phyloP scores from a whole-genome alignment of 1,284 basidiomycete species.

The Irpex rosettiformis region DNA sequence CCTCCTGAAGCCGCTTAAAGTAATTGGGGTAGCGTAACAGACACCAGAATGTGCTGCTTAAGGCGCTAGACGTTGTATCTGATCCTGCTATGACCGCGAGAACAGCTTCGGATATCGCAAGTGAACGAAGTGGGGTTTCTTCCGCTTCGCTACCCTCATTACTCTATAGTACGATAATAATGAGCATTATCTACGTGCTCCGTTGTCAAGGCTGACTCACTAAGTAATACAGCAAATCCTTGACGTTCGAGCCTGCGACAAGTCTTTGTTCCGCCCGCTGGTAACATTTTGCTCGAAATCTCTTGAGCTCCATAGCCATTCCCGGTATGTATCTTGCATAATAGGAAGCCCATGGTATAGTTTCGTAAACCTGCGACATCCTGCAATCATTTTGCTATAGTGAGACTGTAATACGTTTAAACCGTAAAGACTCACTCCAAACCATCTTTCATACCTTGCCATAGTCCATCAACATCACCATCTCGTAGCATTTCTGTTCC shows the following conservation, averaged over 20 bases:
- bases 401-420: neutral
- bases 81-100: conserved; percentile 55
- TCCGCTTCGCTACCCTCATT: conserved; percentile 43
- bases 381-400: neutral
- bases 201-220: conserved; percentile 1
- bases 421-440: conserved; percentile 3
- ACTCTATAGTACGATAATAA: conserved; percentile 25
- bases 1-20: conserved; percentile 42
- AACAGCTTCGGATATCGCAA: conserved; percentile 41
- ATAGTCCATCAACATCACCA: conserved; percentile 11
- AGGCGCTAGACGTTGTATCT: conserved; percentile 49
- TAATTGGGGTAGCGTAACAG: conserved; percentile 42
- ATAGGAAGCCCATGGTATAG: conserved; percentile 41
- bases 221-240: conserved; percentile 43
- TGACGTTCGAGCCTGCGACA: conserved; percentile 32
- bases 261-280: conserved; percentile 24
- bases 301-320: conserved; percentile 28
- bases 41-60: conserved; percentile 44
- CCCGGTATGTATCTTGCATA: conserved; percentile 28
- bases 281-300: conserved; percentile 31
- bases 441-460: conserved; percentile 7
- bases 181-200: neutral
- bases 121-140: conserved; percentile 30
- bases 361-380: conserved; percentile 22
- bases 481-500: conserved; percentile 14